Conservation (phyloP, 306 rosid genomes). For the Acacia melanoxylon region DNA sequence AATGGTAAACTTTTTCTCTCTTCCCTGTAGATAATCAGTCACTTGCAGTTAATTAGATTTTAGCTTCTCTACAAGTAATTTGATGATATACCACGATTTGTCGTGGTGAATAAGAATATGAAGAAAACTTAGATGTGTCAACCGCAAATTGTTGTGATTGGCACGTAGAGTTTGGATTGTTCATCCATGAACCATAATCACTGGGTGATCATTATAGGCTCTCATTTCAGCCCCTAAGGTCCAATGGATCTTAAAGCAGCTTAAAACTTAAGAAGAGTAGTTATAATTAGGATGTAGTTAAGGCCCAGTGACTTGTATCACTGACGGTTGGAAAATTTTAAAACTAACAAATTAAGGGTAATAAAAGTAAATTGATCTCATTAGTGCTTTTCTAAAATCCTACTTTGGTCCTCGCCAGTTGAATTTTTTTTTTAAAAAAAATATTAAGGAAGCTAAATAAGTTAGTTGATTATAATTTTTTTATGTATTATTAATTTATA, state of each 20-base stretch:
- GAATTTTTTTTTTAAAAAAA: no score
- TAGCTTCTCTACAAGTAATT: not conserved
- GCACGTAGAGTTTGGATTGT: not conserved
- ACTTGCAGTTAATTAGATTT: not conserved
- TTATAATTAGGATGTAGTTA: not conserved
- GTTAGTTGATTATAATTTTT: no score
- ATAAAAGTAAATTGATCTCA: not conserved
- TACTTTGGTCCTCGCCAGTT: no score
- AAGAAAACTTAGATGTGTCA: no score
- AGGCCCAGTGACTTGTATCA: not conserved
- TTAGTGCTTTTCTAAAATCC: no score
- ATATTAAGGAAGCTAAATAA: no score
- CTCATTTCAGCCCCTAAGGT: not conserved
- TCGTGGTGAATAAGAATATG: not conserved
- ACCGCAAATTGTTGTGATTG: not conserved
- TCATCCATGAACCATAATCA: not conserved
- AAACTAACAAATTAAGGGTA: no score
- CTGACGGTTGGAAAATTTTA: not conserved
- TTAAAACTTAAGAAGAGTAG: not conserved
- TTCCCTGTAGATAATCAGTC: not conserved
- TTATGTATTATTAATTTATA: no score
- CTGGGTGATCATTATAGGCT: not conserved
- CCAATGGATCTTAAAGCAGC: not conserved
- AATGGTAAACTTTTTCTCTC: not conserved
- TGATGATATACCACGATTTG: not conserved